phyloP scores from a whole-genome alignment of 768 basidiomycete species.

The Suillus paluster region DNA sequence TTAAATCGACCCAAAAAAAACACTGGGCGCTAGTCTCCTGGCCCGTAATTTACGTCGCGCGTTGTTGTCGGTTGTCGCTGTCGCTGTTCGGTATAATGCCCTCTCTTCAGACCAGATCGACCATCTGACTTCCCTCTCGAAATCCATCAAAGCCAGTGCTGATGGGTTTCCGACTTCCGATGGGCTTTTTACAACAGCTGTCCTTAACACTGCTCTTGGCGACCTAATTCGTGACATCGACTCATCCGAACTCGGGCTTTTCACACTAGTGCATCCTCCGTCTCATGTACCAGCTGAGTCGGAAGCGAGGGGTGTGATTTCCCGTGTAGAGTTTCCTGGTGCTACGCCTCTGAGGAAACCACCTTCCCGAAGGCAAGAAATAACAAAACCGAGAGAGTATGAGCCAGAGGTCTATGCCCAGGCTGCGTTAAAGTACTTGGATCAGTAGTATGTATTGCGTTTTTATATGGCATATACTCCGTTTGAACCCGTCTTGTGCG shows the following conservation, averaged over 20 bases:
- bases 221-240: constrained; percentile 84
- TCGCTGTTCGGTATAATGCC: constrained; percentile 42
- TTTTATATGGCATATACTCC: neutral
- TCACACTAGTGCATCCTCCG: constrained; percentile 53
- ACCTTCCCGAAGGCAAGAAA: constrained; percentile 42
- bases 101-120: constrained; percentile 71
- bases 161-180: constrained; percentile 18
- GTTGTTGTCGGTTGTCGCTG: too few relatives aligned
- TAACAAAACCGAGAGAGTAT: constrained; percentile 43
- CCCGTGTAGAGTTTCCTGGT: constrained; percentile 67
- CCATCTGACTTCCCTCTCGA: constrained; percentile 58
- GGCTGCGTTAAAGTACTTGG: constrained; percentile 77
- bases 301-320: constrained; percentile 49
- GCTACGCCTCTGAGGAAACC: constrained; percentile 70
- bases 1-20: too few relatives aligned
- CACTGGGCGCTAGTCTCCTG: too few relatives aligned
- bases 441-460: constrained; percentile 66
- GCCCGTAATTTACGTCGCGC: too few relatives aligned
- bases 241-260: constrained; percentile 77
- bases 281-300: constrained; percentile 29
- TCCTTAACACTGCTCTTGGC: constrained; percentile 64
- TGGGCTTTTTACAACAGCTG: constrained; percentile 61
- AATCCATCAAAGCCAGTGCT: constrained; percentile 47
- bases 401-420: constrained; percentile 79
- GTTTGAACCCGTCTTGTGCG: constrained; percentile 30